Evolutionary conservation across 139 green algal genomes (phyloP), one percentile per base, ranked within the genome.

Genomic region (Pseudopediastrum boryanum): DNA sequence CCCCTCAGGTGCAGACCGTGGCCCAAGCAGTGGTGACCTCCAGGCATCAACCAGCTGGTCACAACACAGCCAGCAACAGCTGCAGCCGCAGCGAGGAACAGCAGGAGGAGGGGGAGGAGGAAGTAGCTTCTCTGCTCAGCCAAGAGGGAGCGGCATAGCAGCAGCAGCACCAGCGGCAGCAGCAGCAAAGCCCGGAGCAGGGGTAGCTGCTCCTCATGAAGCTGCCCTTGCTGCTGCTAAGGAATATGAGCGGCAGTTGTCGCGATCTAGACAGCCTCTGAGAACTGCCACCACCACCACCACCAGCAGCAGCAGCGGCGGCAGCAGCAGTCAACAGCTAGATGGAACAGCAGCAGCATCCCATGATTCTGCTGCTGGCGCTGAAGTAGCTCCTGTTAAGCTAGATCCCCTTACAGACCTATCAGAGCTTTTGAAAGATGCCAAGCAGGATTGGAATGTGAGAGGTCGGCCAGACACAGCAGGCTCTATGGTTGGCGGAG

Each of bases 401-500:
- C 64, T 70, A 23, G 51, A 69, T 8, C 64, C 75, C 4, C 64
- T 75, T 35, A 39, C 58, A 6, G 39, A 68, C 25, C 76, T 90
- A 41, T n/a, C 13, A 0, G 1, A 46, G 13, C 80, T 88, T 56
- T 67, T 90, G 69, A 63, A 61, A 42, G 75, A 83, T 46, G 83
- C 83, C 0, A 29, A 8, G 19, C 35, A 52, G 33, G 83, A 88
- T 66, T 90, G 86, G 86, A 83, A 87, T 67, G 52, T 81, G 27
- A 46, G 56, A 5, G 86, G 86, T 21, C 75, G 86, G 46, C 86
- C 86, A 1, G 86, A 88, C 76, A 83, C 81, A 0, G 31, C 27
- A 4, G 85, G 85, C 8, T 78, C 38, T 41, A 88, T 91, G 79
- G 69, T 89, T n/a, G 85, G 86, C 33, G 86, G 86, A 39, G 66